Percentiles rank a stretch among this genome's conserved stretches.
Evolutionary conservation across 345 rosid species (phyloP).

Genomic region (Linum usitatissimum): DNA sequence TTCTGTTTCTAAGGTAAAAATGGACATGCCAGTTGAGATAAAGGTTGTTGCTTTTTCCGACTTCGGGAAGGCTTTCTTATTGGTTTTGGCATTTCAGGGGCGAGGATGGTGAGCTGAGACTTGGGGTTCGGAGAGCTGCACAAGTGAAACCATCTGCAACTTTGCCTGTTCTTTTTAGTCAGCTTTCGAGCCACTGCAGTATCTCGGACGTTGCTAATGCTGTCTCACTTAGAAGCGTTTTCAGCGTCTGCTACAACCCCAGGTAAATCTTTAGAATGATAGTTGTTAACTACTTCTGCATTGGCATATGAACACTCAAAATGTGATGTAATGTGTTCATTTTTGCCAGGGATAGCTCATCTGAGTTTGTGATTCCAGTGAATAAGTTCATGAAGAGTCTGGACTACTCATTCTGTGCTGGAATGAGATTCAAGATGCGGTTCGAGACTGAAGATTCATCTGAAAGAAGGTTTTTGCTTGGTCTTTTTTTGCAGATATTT

Average conservation of each 20-base stretch:
- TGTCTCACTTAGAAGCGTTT: slow-evolving; percentile 42
- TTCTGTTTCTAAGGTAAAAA: slow-evolving; percentile 77
- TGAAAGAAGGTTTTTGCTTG: slow-evolving; percentile 58
- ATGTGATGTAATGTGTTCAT: too few species aligned
- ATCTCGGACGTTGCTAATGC: slow-evolving; percentile 61
- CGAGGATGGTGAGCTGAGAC: slow-evolving; percentile 78
- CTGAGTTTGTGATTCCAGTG: slow-evolving; percentile 62
- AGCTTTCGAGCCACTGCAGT: slow-evolving; percentile 45
- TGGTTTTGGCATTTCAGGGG: slow-evolving; percentile 37
- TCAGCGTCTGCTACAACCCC: slow-evolving; percentile 84
- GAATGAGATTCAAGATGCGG: slow-evolving; percentile 83
- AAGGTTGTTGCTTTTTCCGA: neutral
- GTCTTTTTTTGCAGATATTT: neutral
- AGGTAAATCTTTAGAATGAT: slow-evolving; percentile 38
- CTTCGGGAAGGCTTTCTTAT: slow-evolving; percentile 1
- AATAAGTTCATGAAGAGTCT: slow-evolving; percentile 69
- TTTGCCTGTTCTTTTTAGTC: slow-evolving; percentile 37
- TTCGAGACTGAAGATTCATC: slow-evolving; percentile 87
- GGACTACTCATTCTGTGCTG: slow-evolving; percentile 49
- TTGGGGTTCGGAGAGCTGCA: slow-evolving; percentile 88
- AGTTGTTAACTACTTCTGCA: too few species aligned
- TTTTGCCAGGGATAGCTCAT: slow-evolving; percentile 55
- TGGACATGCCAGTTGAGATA: neutral
- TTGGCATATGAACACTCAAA: too few species aligned
- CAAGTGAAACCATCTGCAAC: slow-evolving; percentile 49